Evolutionary conservation across 768 basidiomycete species (phyloP), one percentile per base, ranked within the genome.

Genomic region (Pisolithus sp.): DNA sequence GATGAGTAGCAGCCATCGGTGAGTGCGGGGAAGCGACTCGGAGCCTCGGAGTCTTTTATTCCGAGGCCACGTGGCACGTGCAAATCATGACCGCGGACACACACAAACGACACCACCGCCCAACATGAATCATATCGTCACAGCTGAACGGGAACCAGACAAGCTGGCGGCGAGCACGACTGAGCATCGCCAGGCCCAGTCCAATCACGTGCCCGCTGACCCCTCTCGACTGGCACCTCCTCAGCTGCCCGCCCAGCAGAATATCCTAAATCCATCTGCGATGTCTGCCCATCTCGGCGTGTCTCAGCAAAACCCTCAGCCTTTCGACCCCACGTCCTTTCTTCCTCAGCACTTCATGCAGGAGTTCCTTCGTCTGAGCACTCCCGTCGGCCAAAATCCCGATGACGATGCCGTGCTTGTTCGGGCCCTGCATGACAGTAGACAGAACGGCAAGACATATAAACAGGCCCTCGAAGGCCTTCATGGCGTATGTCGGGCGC

Each of bases 401-500:
- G 70, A 76, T 18, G 86, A 89, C 61, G 85, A 88, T 47, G 74
- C 75, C 12, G 62, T 77, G 7, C 74, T 89, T 20, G 72, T 85
- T 12, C 73, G 76, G 56, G 74, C 77, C 7, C 65, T 76, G 28
- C 58, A 59, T 46, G 67, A 71, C 17, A 67, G 69, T 28, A 62
- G 51, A 65, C 67, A 56, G 68, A 70, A 62, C 58, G 75, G 61
- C 58, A 77, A 62, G 73, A 77, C 62, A 7, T 85, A 82, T 63
- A 84, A 79, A 63, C 78, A 79, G 49, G 83, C 83, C 20, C 63
- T 88, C n/a, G 83, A 87, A 54, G 70, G 71, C 42, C 67, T 88
- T 17, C 84, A 87, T 59, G 81, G 82, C 30, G 85, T 86, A 62
- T 57, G 80, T 69, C 49, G 10, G 2, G 18, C 40, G 49, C 52